A percentile compares a stretch with the other conserved stretches of the same genome.
phyloP scores from a whole-genome alignment of 768 basidiomycete species.

The Phaeotremella skinneri region DNA sequence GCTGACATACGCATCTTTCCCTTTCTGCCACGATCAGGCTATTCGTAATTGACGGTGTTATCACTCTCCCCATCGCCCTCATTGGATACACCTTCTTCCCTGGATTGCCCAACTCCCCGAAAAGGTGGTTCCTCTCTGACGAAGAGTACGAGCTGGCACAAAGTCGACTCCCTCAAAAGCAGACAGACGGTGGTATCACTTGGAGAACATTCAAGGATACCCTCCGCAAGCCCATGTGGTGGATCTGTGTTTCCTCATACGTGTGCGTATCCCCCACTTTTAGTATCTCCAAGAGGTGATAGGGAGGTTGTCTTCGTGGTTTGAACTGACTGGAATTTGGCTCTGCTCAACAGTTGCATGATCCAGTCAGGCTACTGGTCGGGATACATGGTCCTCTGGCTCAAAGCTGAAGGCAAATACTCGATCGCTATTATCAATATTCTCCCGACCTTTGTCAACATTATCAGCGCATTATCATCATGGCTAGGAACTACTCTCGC shows the following conservation, averaged over 20 bases:
- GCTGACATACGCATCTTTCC: conserved; percentile 30
- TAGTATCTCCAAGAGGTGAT: background rate
- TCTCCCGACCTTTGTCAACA: conserved; percentile 40
- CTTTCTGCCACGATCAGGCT: conserved; percentile 41
- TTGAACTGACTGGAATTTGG: no score
- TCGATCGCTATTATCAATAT: conserved; percentile 35
- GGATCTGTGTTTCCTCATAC: conserved; percentile 20
- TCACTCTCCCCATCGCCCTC: conserved; percentile 28
- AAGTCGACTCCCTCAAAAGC: conserved; percentile 10
- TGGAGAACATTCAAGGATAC: conserved; percentile 27
- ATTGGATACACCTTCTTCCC: conserved; percentile 41
- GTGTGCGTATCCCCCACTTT: conserved; percentile 14
- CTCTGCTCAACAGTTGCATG: conserved; percentile 12
- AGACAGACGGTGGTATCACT: conserved; percentile 19
- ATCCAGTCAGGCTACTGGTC: conserved; percentile 30
- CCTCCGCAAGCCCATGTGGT: conserved; percentile 25
- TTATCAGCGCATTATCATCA: conserved; percentile 30
- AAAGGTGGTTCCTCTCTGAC: conserved; percentile 37
- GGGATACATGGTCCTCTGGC: conserved; percentile 39
- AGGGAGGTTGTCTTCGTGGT: no score
- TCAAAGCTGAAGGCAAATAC: conserved; percentile 23
- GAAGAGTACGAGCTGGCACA: conserved; percentile 35
- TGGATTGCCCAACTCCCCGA: conserved; percentile 41
- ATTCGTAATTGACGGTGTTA: conserved; percentile 54
- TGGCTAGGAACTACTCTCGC: conserved; percentile 42